A percentile compares a stretch with the other conserved stretches of the same genome.
phyloP scores from a whole-genome alignment of 208 protist species.

The Balamuthia mandrillaris region DNA sequence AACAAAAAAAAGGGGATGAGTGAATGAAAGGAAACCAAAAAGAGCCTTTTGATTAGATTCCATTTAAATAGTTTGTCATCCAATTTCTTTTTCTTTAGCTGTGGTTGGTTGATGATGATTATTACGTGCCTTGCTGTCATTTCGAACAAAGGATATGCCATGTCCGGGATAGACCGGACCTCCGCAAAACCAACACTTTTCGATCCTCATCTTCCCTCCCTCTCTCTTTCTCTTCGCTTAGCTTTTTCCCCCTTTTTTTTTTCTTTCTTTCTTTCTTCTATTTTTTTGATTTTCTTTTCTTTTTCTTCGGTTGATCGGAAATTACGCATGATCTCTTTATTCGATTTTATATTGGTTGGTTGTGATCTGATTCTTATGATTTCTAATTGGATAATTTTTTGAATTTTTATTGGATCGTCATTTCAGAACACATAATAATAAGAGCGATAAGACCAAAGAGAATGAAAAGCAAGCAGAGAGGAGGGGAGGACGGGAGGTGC shows the following conservation, averaged over 20 bases:
- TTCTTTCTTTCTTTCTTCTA: neutral
- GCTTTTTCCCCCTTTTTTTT: neutral
- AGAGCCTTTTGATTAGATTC: neutral
- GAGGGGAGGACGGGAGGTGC: neutral
- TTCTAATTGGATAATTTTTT: too few species aligned
- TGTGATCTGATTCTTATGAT: neutral
- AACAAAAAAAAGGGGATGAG: neutral
- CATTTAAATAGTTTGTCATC: neutral
- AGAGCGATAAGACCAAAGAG: neutral
- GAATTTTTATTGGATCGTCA: too few species aligned
- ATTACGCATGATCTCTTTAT: neutral
- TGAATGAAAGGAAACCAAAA: constrained; percentile 34
- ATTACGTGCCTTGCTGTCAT: constrained; percentile 87
- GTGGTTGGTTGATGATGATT: neutral
- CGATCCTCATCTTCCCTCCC: constrained; percentile 85
- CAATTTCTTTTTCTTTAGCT: neutral
- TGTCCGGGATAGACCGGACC: constrained; percentile 97
- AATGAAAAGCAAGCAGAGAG: neutral
- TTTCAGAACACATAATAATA: neutral
- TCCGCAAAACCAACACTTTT: constrained; percentile 97
- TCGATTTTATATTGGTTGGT: neutral
- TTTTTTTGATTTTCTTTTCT: neutral
- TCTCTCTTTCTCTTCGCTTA: neutral
- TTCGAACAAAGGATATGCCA: constrained; percentile 97
- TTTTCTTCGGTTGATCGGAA: neutral